Evolutionary conservation across 2,329 filamentous ascomycete genomes (phyloP).

Genomic region (Colletotrichum simmondsii): DNA sequence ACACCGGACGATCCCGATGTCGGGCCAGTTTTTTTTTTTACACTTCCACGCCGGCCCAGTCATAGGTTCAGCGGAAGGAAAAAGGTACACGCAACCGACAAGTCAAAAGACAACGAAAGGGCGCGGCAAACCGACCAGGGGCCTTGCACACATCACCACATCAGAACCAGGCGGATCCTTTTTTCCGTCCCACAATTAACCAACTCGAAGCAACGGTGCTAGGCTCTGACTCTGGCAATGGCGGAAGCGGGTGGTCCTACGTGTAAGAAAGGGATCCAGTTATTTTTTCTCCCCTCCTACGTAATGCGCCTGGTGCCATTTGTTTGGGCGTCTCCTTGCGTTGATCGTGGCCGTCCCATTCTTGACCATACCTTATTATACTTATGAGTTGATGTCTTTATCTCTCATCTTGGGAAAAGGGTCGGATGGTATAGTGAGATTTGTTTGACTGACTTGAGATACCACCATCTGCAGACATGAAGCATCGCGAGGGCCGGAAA

Average conservation of each 20-base stretch:
- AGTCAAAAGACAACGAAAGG: constrained; percentile 15
- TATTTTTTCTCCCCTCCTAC: constrained; percentile 22
- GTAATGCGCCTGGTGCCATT: constrained; percentile 24
- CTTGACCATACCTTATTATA: neutral
- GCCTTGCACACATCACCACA: constrained; percentile 16
- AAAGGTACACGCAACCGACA: neutral
- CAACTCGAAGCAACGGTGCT: constrained; percentile 16
- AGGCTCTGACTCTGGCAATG: constrained; percentile 32
- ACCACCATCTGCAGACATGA: constrained; percentile 65
- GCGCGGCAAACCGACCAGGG: constrained; percentile 26
- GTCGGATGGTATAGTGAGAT: neutral
- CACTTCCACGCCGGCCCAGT: constrained; percentile 11
- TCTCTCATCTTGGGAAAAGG: neutral
- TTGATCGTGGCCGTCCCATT: neutral
- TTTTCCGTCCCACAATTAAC: constrained; percentile 27
- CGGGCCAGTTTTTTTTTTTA: constrained; percentile 29
- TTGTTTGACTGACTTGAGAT: constrained; percentile 24
- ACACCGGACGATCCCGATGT: constrained; percentile 34
- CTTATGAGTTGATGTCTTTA: neutral
- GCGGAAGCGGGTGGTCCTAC: constrained; percentile 33
- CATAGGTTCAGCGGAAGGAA: neutral
- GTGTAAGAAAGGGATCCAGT: constrained; percentile 34
- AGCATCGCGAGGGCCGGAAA: constrained; percentile 58
- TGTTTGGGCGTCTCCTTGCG: neutral
- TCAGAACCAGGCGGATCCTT: constrained; percentile 1